Base-by-base conservation (phyloP, 768 basidiomycete genomes). In the Cantharellus anzutake region DNA sequence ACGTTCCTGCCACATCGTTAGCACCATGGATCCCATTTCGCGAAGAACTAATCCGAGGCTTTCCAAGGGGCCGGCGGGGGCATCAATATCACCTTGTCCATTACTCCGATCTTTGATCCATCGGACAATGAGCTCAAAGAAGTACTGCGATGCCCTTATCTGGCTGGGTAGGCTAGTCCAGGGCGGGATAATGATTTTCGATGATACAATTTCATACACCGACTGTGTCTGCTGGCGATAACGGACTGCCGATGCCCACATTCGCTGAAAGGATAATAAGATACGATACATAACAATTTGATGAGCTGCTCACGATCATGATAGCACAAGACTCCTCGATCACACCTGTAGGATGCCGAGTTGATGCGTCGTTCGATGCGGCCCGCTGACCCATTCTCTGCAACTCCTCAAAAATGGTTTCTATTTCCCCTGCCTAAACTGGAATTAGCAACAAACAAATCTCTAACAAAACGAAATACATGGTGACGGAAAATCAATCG, bases 401-500 rank as follows among this genome's bases (percentile, higher is more conserved):
- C 4, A 86, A 76, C 60, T 80, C 79, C 39, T 80, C 79, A 34
- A 92, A 70, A 0, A 94, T 67, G 16, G 70, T 71, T 2, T 83
- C 90, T 2, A 96, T 72, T 56, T 89, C 79, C 3, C 69, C 71
- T 2, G 83, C 75, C 65, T 79, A 60, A 35, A 2, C 37, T 37
- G 44, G 48, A n/a, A 7, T 29, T 38, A 1, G 14, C 5, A 3
- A 20, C 48, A n/a, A 1, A 41, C 5, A 56, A 35, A 40, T 16
- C 63, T 42, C 5, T 11, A 35, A 29, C 37, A 20, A 34, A 42
- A 35, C 16, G 41, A 59, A 68, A 51, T 38, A 74, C 72, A 62
- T 72, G 76, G 37, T 77, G 73, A 50, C 85, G 78, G 78, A 97
- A 93, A 73, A 96, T 96, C 2, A 81, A 76, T 42, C 93, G 78